Evolutionary conservation across 208 protist species (phyloP), one percentile per base, ranked within the genome.

Genomic region (Novymonas esmeraldas): DNA sequence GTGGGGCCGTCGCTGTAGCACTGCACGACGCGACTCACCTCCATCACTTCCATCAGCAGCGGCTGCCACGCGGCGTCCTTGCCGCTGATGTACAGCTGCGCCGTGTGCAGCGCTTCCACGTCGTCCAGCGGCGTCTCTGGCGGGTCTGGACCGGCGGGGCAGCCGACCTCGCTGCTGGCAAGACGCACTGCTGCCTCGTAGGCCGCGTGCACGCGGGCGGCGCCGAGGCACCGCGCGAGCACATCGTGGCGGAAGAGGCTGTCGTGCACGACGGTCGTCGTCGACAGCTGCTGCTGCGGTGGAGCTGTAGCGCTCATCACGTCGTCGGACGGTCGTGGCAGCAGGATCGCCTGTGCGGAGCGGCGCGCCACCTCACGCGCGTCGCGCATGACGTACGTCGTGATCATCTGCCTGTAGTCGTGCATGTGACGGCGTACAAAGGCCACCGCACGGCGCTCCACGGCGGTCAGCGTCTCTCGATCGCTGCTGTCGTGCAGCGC

Each of bases 51-150:
- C 46, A 94, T 63, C 38, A 91, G 52, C 42, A 94, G 65, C 22
- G 88, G 88, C 68, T 94, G 88, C 72, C 78, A 84, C 13, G 82
- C 82, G 0, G 84, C 82, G 45, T 94, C 81, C 67, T 89, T 94
- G 26, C 88, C 88, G 2, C 82, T 70, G 52, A 94, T 73, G 60
- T 86, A 94, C 39, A 87, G n/a, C 58, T 83, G 73, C 26, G 58
- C 57, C 34, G 60, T 81, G 34, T 22, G 48, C 24, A 84, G 63
- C 42, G 78, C 52, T 59, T 79, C 68, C 31, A 84, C 72, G 51
- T 84, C 78, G 46, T 82, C 77, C 18, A 76, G 55, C 45, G 75
- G 45, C 22, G 64, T 39, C 24, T 31, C 33, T 20, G 54, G 33
- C 22, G 24, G 29, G 26, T 39, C 31, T 26, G 56, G 14, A n/a